A percentile compares a stretch with the other conserved stretches of the same genome.
phyloP scores from a whole-genome alignment of 2,329 filamentous ascomycete genomes.

The Sphaerulina vaccinii region DNA sequence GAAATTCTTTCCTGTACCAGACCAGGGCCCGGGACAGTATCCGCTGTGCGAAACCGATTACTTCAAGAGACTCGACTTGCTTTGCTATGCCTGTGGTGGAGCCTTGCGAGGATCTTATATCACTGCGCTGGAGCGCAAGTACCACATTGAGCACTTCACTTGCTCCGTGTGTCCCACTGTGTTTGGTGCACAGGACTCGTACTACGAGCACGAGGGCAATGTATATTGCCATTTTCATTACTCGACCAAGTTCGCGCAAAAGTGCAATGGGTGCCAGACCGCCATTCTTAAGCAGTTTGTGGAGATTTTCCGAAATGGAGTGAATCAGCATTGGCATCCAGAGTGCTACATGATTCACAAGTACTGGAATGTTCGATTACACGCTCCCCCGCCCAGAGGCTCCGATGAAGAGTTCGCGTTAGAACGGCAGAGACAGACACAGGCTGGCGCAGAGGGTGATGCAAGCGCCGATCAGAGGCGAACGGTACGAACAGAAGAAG shows the following conservation, averaged over 20 bases:
- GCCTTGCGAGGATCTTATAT: slow-evolving; percentile 96
- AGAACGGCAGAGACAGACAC: slow-evolving; percentile 27
- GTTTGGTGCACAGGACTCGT: slow-evolving; percentile 97
- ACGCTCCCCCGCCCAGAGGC: slow-evolving; percentile 41
- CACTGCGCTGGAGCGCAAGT: slow-evolving; percentile 94
- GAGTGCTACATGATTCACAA: slow-evolving; percentile 99
- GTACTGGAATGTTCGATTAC: slow-evolving; percentile 95
- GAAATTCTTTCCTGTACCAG: slow-evolving; percentile 97
- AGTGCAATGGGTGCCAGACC: slow-evolving; percentile 94
- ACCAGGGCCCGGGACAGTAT: slow-evolving; percentile 85
- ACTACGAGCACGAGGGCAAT: slow-evolving; percentile 94
- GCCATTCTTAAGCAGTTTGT: slow-evolving; percentile 98
- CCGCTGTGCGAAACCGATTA: slow-evolving; percentile 98
- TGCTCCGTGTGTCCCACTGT: slow-evolving; percentile 95
- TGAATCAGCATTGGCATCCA: slow-evolving; percentile 98
- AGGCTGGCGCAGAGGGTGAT: slow-evolving; percentile 47
- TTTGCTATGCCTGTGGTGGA: slow-evolving; percentile 89
- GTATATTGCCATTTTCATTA: slow-evolving; percentile 99
- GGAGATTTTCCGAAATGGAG: slow-evolving; percentile 95
- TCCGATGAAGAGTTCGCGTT: slow-evolving; percentile 36
- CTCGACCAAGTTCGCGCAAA: slow-evolving; percentile 92
- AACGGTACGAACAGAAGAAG: slow-evolving; percentile 78
- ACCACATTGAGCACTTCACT: slow-evolving; percentile 98
- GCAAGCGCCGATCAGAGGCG: slow-evolving; percentile 69
- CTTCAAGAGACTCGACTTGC: slow-evolving; percentile 83